Conservation (phyloP, 2,329 filamentous ascomycete genomes). For the Phialophora macrospora region DNA sequence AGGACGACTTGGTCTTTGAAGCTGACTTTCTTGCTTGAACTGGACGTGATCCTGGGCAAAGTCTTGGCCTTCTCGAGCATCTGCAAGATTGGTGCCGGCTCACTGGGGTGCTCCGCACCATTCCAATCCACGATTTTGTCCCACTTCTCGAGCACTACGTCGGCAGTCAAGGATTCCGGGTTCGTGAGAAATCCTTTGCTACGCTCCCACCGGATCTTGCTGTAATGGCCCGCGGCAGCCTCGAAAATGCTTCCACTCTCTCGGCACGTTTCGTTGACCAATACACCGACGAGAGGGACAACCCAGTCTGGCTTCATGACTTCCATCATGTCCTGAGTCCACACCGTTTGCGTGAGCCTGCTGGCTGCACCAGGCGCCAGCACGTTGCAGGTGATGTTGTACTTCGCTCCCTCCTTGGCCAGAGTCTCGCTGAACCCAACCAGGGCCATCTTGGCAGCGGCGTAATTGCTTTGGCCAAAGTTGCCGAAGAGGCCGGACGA, state of each 20-base stretch:
- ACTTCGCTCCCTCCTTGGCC: conserved; percentile 95
- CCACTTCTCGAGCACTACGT: conserved; percentile 87
- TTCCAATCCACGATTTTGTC: conserved; percentile 83
- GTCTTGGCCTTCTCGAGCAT: conserved; percentile 82
- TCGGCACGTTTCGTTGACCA: conserved; percentile 82
- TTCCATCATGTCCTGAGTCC: conserved; percentile 87
- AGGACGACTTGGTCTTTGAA: conserved; percentile 84
- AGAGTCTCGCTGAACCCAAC: conserved; percentile 97
- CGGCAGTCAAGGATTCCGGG: conserved; percentile 86
- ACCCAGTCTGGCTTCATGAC: conserved; percentile 91
- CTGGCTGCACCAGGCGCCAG: conserved; percentile 94
- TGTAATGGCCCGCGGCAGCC: conserved; percentile 85
- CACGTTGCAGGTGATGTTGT: conserved; percentile 93
- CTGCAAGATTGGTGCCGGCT: conserved; percentile 82
- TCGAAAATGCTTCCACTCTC: conserved; percentile 93
- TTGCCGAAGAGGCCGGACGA: conserved; percentile 92
- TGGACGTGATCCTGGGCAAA: conserved; percentile 70
- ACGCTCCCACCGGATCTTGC: conserved; percentile 94
- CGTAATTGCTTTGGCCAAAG: conserved; percentile 96
- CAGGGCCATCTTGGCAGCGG: conserved; percentile 90
- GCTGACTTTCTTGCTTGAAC: conserved; percentile 71
- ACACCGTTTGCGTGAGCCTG: conserved; percentile 91
- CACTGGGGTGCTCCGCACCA: conserved; percentile 79
- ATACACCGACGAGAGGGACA: conserved; percentile 84
- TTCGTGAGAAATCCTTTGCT: conserved; percentile 85